Evolutionary conservation across 306 rosid genomes (phyloP).

Genomic region (Fragaria vesca): DNA sequence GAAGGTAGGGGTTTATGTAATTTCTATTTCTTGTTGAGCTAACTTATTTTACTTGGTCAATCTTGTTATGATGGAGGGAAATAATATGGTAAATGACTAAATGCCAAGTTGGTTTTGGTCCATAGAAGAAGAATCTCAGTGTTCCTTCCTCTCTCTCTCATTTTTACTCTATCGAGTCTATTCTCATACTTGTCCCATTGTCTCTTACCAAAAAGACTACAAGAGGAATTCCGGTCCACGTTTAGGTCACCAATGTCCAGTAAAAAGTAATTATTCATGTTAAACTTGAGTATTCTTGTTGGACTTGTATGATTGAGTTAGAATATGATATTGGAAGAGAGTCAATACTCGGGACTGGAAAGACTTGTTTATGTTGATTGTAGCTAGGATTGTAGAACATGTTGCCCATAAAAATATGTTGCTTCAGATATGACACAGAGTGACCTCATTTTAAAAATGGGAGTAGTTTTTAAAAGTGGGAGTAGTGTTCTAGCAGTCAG

Average conservation of each 20-base stretch:
- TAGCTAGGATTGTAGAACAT: too few relatives aligned
- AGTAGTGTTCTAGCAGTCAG: neutral
- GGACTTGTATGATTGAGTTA: neutral
- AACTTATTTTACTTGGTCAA: neutral
- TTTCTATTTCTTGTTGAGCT: neutral
- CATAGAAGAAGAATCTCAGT: neutral
- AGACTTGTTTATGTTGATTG: neutral
- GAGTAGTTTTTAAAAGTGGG: neutral
- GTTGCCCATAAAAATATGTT: neutral
- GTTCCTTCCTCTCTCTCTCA: too few relatives aligned
- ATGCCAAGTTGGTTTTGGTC: neutral
- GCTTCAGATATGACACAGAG: neutral
- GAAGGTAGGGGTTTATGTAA: neutral
- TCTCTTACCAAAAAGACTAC: neutral
- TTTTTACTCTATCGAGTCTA: too few relatives aligned
- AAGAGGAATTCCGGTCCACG: neutral
- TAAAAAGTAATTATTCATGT: neutral
- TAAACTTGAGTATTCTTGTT: neutral
- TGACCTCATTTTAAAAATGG: neutral
- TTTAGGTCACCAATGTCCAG: conserved; percentile 2
- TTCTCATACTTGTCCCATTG: neutral
- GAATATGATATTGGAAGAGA: neutral
- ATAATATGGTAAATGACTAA: too few relatives aligned
- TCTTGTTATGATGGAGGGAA: neutral
- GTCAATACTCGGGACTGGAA: neutral